phyloP scores from a whole-genome alignment of 345 rosid species.

The Dovyalis caffra region DNA sequence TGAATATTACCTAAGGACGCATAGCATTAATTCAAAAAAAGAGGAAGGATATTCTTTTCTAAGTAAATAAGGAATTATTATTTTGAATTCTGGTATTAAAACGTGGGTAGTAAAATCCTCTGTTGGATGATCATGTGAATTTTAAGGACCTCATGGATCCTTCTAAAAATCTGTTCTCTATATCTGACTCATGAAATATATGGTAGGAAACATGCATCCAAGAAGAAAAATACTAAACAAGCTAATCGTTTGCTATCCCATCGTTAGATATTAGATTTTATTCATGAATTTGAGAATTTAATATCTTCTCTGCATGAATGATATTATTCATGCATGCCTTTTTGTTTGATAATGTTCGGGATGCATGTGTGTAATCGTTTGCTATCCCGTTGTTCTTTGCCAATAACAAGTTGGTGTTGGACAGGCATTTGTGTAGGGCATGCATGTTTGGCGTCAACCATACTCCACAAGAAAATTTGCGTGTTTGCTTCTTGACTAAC shows the following conservation, averaged over 20 bases:
- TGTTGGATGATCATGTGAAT: background rate
- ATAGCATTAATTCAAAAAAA: no score
- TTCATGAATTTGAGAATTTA: background rate
- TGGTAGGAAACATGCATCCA: background rate
- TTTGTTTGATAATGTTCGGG: background rate
- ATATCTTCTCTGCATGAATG: background rate
- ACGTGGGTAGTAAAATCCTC: no score
- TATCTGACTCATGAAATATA: background rate
- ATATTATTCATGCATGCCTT: background rate
- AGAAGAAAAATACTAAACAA: background rate
- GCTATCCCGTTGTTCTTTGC: background rate
- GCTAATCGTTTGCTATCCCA: no score
- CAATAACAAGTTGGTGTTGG: background rate
- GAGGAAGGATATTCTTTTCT: no score
- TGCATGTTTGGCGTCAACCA: constrained; percentile 4
- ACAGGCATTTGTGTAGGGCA: constrained; percentile 29
- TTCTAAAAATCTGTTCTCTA: background rate
- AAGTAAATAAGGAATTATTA: background rate
- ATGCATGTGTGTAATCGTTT: background rate
- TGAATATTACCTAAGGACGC: no score
- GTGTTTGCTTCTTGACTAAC: background rate
- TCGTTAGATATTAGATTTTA: background rate
- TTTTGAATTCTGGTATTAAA: background rate
- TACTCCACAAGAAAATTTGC: background rate
- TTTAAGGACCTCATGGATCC: background rate